phyloP scores from a whole-genome alignment of 164 flowering plant species.

The Buxus sempervirens region DNA sequence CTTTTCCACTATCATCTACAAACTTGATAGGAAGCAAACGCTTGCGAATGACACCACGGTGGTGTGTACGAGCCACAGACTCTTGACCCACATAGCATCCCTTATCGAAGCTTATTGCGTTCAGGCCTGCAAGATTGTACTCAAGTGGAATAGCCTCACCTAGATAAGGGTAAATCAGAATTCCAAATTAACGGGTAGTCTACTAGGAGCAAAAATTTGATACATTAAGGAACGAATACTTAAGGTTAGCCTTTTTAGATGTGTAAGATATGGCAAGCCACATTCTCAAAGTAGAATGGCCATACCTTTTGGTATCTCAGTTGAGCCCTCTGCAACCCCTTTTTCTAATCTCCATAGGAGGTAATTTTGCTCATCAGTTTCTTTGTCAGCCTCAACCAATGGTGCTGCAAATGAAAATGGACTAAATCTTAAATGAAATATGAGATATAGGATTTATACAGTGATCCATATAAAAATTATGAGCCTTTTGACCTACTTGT shows the following conservation, averaged over 20 bases:
- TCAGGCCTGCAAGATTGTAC: slow-evolving; percentile 79
- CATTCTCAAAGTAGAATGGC: background rate
- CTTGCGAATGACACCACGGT: slow-evolving; percentile 83
- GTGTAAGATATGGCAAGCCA: too few relatives aligned
- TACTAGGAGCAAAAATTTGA: too few relatives aligned
- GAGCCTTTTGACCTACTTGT: background rate
- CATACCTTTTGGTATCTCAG: slow-evolving; percentile 90
- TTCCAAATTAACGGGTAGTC: slow-evolving; percentile 3
- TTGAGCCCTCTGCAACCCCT: slow-evolving; percentile 94
- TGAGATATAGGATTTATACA: background rate
- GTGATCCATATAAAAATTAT: background rate
- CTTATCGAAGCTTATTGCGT: slow-evolving; percentile 91
- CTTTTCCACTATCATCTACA: slow-evolving; percentile 45
- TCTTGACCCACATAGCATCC: slow-evolving; percentile 99
- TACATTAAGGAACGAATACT: too few relatives aligned
- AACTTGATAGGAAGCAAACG: slow-evolving; percentile 81
- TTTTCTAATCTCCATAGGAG: slow-evolving; percentile 74
- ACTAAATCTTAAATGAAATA: too few relatives aligned
- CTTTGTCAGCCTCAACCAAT: slow-evolving; percentile 81
- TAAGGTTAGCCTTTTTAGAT: too few relatives aligned
- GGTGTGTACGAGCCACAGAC: slow-evolving; percentile 84
- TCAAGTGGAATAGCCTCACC: slow-evolving; percentile 96
- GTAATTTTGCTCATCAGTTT: slow-evolving; percentile 64
- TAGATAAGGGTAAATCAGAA: slow-evolving; percentile 14
- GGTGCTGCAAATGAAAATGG: slow-evolving; percentile 56